Conservation (phyloP, 257 asterid genomes). For the Cruciata laevipes region DNA sequence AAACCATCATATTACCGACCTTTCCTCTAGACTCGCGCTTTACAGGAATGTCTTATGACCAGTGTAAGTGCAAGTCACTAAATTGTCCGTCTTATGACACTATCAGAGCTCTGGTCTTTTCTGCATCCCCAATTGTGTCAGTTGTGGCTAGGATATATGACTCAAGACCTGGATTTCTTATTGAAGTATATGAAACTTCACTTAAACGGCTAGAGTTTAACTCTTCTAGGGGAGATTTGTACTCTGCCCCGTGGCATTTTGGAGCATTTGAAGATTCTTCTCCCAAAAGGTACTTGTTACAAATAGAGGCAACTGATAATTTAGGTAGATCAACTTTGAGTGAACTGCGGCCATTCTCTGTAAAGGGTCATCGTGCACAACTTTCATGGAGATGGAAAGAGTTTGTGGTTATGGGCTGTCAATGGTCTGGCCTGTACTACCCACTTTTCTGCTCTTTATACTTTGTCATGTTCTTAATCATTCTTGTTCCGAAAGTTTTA, state of each 20-base stretch:
- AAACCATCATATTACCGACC: constrained; percentile 67
- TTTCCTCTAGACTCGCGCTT: constrained; percentile 84
- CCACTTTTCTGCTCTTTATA: constrained; percentile 58
- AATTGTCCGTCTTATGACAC: constrained; percentile 34
- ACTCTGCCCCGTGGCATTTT: constrained; percentile 64
- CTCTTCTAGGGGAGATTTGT: constrained; percentile 54
- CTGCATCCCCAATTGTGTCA: constrained; percentile 54
- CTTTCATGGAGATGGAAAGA: constrained; percentile 73
- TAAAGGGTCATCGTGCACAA: constrained; percentile 48
- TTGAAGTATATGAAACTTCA: constrained; percentile 51
- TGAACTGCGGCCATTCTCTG: constrained; percentile 77
- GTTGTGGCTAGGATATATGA: constrained; percentile 80
- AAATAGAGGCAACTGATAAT: constrained; percentile 63
- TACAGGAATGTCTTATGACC: constrained; percentile 31
- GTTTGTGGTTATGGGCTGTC: constrained; percentile 90
- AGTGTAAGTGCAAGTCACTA: constrained; percentile 26
- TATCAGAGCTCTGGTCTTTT: constrained; percentile 72
- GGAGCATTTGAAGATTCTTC: constrained; percentile 78
- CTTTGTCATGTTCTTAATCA: constrained; percentile 34
- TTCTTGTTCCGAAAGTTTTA: constrained; percentile 50
- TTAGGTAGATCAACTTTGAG: constrained; percentile 48
- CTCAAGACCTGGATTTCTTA: constrained; percentile 47
- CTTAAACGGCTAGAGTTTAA: constrained; percentile 43
- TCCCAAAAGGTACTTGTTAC: constrained; percentile 64
- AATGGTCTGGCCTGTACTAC: constrained; percentile 71